Evolutionary conservation across 495 filamentous ascomycete genomes (phyloP), one percentile per base, ranked within the genome.

Genomic region (Talaromyces borbonicus): DNA sequence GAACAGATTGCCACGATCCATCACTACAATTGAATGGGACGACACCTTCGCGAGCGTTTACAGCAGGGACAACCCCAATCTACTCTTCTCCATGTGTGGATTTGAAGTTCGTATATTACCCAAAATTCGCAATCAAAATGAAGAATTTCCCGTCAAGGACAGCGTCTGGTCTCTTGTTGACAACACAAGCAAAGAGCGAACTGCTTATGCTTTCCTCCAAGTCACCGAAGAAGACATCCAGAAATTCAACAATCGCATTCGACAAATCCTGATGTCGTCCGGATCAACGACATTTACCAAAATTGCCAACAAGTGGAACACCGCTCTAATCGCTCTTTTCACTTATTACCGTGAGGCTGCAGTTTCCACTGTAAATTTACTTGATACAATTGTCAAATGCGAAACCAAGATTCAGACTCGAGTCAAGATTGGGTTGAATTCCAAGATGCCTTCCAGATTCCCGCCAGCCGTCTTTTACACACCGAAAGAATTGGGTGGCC

Each of bases 261-360:
- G 93, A 33, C 93, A 99, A 57, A 97, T 99, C 60, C 77, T 99
- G 22, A 99, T 99, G 93, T 95, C 88, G 9, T 97, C 90, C 49
- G 93, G 93, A 20, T 95, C 88, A 3, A 99, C 93, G 2, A 99
- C 93, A 1, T 99, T 99, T 72, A 99, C 93, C 39, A 99, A 99
- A 77, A 99, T 99, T 56, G 93, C 93, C 38, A 99, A 99, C 64
- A 99, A 99, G 64, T 99, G 93, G 93, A 99, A 99, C 63, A 97
- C 93, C 0, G 89, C 85, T 5, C 68, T 99, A 47, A 99, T 99
- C 57, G 90, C 93, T n/a, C 74, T 99, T 20, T 99, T 99, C 70
- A 99, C 93, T 0, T 99, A 99, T 62, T 99, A 97, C 59, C 88
- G 93, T 57, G 93, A 99, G 58, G 93, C 93, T 30, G 93, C 90